These are phyloP conservation scores for Wickerhamomyces bisporus DNA, from an alignment of 805 yeast species.

Conservation along the genomic window DNA sequence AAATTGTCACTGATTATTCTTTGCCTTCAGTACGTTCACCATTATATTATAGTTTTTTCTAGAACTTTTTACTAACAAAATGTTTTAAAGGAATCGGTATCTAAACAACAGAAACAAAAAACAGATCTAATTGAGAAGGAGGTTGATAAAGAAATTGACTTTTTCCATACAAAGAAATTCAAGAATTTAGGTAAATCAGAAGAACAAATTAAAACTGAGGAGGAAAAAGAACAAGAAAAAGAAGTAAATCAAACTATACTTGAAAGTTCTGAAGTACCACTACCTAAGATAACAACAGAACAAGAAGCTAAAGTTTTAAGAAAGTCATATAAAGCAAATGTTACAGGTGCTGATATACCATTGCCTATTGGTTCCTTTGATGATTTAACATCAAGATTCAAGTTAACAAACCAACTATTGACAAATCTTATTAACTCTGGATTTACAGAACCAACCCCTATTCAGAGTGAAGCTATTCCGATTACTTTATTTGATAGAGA, in stretches of 20 bases:
- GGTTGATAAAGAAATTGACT: slow-evolving; percentile 73
- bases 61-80: neutral
- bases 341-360: slow-evolving; percentile 84
- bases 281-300: slow-evolving; percentile 41
- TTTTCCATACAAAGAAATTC: slow-evolving; percentile 59
- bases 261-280: slow-evolving; percentile 25
- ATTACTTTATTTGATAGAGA: slow-evolving; percentile 64
- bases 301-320: slow-evolving; percentile 62
- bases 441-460: slow-evolving; percentile 85
- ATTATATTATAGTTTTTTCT: no score
- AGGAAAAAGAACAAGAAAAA: slow-evolving; percentile 23
- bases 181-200: slow-evolving; percentile 22
- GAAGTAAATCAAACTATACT: slow-evolving; percentile 16
- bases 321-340: slow-evolving; percentile 56
- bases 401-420: slow-evolving; percentile 49
- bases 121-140: slow-evolving; percentile 39
- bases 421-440: slow-evolving; percentile 62
- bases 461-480: slow-evolving; percentile 90
- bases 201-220: slow-evolving; percentile 18
- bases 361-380: slow-evolving; percentile 86
- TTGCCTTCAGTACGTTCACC: slow-evolving; percentile 23
- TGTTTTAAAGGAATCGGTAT: neutral
- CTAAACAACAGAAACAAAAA: slow-evolving; percentile 25
- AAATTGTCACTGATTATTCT: slow-evolving; percentile 21
- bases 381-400: slow-evolving; percentile 67